Evolutionary conservation across 805 yeast genomes (phyloP), one percentile per base, ranked within the genome.

Genomic region (Wickerhamomyces canadensis): DNA sequence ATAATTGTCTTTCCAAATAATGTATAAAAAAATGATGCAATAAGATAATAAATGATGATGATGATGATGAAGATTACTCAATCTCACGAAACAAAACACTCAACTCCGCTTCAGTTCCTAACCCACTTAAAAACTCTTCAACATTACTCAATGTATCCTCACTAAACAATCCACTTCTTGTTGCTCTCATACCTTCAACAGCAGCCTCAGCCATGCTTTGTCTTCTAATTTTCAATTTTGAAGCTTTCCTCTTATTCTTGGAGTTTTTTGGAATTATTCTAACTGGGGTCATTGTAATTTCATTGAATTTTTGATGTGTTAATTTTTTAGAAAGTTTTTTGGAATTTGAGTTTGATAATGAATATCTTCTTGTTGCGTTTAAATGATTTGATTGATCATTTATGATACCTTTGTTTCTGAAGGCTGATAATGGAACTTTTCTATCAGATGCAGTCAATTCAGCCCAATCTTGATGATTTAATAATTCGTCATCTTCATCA

Each of bases 391-490:
- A 44, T 24, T 57, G 63, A 30, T 54, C 47, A 25, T 55, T 46
- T 21, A 58, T 54, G 10, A 75, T 60, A 11, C 84, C 83, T 52
- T 87, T 82, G 61, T 87, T 89, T 54, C 98, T 68, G 58, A 91
- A 91, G 1, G 97, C 97, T 2, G 94, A 84, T 28, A 89, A 62
- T 4, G 97, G 97, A 8, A 87, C 79, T 38, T 70, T 70, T 55
- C 72, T 74, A 54, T 61, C 60, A 57, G 60, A 64, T 41, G 57
- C 70, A 35, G 62, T 47, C 32, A 57, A 44, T 51, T 63, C 56
- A 35, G 60, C 36, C 44, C 64, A 52, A 12, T 52, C 51, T 32
- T 58, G 54, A 53, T 67, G 63, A 54, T 69, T 56, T 19, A 49
- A 41, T 10, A 37, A 62, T 4, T 63, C 72, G 36, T 76, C 81